Evolutionary conservation across 2,329 filamentous ascomycete genomes (phyloP).

Genomic region (Ceratocystis lukuohia): DNA sequence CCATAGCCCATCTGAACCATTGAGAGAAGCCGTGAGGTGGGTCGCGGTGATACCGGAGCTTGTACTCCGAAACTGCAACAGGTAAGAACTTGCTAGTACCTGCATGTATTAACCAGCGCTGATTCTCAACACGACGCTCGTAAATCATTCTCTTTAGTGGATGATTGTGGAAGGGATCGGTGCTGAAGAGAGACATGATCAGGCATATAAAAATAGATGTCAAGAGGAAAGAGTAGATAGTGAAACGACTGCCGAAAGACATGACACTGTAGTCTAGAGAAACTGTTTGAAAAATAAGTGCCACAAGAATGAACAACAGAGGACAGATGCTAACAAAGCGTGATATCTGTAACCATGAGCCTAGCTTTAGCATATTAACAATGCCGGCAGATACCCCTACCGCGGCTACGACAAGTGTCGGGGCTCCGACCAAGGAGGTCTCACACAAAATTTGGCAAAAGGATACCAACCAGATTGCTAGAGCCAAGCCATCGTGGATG

Average conservation of each 20-base stretch:
- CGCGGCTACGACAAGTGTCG: conserved; percentile 11
- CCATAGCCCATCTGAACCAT: conserved; percentile 67
- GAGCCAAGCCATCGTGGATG: conserved; percentile 34
- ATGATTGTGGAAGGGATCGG: conserved; percentile 26
- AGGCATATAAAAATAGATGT: conserved; percentile 29
- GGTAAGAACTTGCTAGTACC: conserved; percentile 35
- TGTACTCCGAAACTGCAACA: conserved; percentile 37
- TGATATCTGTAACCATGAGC: conserved; percentile 22
- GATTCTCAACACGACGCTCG: conserved; percentile 33
- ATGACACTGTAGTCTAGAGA: conserved; percentile 12
- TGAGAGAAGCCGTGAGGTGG: conserved; percentile 72
- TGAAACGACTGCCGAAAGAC: conserved; percentile 11
- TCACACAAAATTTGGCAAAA: conserved; percentile 36
- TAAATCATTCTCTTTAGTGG: conserved; percentile 39
- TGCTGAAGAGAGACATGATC: conserved; percentile 20
- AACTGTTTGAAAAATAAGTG: conserved; percentile 12
- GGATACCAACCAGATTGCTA: conserved; percentile 34
- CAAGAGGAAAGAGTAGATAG: conserved; percentile 26
- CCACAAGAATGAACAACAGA: conserved; percentile 25
- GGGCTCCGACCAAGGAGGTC: conserved; percentile 23
- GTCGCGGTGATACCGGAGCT: conserved; percentile 44
- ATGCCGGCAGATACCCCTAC: conserved; percentile 17
- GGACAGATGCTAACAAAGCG: conserved; percentile 21
- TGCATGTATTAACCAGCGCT: conserved; percentile 38
- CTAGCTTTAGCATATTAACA: conserved; percentile 16